Percentiles rank a stretch among this genome's conserved stretches.
These are phyloP conservation scores for Penicillium odoratum DNA, from an alignment of 495 filamentous ascomycete species.

Conservation along the genomic window DNA sequence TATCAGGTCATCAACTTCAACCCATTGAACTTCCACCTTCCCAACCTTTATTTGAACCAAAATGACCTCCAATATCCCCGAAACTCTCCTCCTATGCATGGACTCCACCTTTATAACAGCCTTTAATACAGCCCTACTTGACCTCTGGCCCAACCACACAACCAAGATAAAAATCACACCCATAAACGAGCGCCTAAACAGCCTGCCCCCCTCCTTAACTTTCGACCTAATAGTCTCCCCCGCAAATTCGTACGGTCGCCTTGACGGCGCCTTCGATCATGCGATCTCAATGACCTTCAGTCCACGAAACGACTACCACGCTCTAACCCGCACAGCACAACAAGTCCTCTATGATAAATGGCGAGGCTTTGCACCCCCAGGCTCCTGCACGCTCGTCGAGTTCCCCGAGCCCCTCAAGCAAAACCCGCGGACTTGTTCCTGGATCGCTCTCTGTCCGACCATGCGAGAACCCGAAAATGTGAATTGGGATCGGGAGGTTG, in stretches of 20 bases:
- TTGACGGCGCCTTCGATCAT: conserved; percentile 56
- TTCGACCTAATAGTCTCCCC: conserved; percentile 54
- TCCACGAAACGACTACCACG: conserved; percentile 42
- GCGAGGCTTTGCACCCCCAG: conserved; percentile 50
- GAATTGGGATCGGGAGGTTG: conserved; percentile 53
- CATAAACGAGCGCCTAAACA: conserved; percentile 38
- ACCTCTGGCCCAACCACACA: conserved; percentile 20
- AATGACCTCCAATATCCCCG: conserved; percentile 37
- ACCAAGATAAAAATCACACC: conserved; percentile 30
- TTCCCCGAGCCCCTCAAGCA: conserved; percentile 32
- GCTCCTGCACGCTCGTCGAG: conserved; percentile 46
- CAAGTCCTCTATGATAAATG: conserved; percentile 43
- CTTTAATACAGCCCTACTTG: conserved; percentile 27
- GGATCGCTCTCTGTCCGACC: conserved; percentile 52
- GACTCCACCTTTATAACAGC: conserved; percentile 29
- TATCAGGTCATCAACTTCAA: not conserved
- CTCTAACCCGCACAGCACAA: conserved; percentile 45
- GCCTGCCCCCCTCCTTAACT: conserved; percentile 23
- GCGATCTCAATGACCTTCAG: conserved; percentile 52
- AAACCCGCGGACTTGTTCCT: conserved; percentile 40
- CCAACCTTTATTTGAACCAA: not conserved
- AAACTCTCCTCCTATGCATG: conserved; percentile 42
- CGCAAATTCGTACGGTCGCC: conserved; percentile 52
- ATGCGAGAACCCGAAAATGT: conserved; percentile 45
- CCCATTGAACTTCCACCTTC: not conserved